phyloP scores from a whole-genome alignment of 768 basidiomycete species.

The Hydnum rufescens region DNA sequence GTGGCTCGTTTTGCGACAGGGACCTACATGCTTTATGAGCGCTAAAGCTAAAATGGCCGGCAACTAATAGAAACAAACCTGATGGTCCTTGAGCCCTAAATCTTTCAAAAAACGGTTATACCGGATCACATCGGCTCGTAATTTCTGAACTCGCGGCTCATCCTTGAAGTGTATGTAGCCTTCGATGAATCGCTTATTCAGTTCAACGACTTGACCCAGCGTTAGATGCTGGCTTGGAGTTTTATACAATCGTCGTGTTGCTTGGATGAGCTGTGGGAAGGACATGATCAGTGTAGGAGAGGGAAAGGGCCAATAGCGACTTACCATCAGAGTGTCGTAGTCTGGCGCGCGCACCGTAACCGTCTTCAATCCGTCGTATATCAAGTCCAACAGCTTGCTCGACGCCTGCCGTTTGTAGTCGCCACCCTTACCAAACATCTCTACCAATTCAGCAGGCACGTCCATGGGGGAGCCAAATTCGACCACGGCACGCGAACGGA shows the following conservation, averaged over 20 bases:
- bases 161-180: constrained; percentile 87
- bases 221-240: constrained; percentile 88
- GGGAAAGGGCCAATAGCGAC: constrained; percentile 12
- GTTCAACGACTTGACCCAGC: constrained; percentile 84
- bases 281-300: constrained; percentile 3
- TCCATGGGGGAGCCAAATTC: constrained; percentile 87
- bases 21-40: constrained; percentile 29
- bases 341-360: constrained; percentile 93
- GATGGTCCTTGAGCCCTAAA: constrained; percentile 84
- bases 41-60: background rate
- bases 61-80: constrained; percentile 27
- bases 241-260: constrained; percentile 80
- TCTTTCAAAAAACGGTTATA: constrained; percentile 81
- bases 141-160: constrained; percentile 68
- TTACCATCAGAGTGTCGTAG: constrained; percentile 92
- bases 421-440: constrained; percentile 84
- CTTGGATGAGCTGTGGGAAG: constrained; percentile 65
- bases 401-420: constrained; percentile 77
- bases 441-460: constrained; percentile 74
- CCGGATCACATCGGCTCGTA: constrained; percentile 60
- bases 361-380: constrained; percentile 85
- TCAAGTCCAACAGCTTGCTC: constrained; percentile 67
- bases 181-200: constrained; percentile 81
- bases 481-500: constrained; percentile 90
- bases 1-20: constrained; percentile 68